A percentile compares a stretch with the other conserved stretches of the same genome.
Evolutionary conservation across 2,329 filamentous ascomycete species (phyloP).

Genomic region (Cryphonectria nitschkei): DNA sequence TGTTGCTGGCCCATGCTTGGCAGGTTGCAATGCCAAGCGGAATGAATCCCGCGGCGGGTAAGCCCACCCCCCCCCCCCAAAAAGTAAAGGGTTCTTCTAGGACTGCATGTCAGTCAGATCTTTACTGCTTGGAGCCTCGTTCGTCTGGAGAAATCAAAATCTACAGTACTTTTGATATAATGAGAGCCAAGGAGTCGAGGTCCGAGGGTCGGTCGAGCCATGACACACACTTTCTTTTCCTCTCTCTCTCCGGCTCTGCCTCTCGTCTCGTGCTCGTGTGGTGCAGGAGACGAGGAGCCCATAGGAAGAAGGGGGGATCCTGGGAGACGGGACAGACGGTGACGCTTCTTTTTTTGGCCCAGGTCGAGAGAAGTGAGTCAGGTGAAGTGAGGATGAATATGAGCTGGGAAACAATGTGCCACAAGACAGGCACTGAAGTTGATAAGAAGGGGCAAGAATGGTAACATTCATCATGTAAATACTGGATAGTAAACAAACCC

Average conservation of each 20-base stretch:
- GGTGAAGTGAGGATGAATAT: too few species aligned
- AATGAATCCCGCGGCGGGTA: constrained; percentile 4
- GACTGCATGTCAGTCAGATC: constrained; percentile 1
- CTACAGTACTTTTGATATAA: neutral
- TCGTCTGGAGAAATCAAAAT: neutral
- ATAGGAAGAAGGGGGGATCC: neutral
- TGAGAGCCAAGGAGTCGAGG: neutral
- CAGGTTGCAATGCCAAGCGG: neutral
- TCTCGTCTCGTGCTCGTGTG: neutral
- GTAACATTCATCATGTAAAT: neutral
- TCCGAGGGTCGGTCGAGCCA: neutral
- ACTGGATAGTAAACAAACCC: too few species aligned
- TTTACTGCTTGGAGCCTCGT: constrained; percentile 1
- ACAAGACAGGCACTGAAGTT: neutral
- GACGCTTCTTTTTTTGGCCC: neutral
- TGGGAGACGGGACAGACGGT: neutral
- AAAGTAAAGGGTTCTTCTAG: neutral
- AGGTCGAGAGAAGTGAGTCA: too few species aligned
- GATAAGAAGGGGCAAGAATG: neutral
- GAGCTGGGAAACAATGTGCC: neutral
- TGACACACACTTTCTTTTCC: neutral
- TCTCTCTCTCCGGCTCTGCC: too few species aligned
- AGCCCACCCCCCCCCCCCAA: neutral
- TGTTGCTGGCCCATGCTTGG: neutral
- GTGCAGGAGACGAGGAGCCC: neutral